Conservation (phyloP, 768 basidiomycete genomes). For the Tubosaeta sp. region DNA sequence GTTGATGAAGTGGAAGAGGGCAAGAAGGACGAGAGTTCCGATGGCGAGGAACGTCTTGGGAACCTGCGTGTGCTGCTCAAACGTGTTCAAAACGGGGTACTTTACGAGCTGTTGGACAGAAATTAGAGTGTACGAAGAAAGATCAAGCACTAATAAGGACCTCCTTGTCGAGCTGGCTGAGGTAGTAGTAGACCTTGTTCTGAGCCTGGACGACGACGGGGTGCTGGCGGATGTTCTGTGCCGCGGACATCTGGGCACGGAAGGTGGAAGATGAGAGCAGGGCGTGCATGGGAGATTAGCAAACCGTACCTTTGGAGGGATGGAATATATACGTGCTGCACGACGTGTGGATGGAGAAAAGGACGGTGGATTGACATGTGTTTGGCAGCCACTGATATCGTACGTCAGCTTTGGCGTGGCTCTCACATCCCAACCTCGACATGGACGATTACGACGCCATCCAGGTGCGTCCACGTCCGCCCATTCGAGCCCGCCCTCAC, state of each 20-base stretch:
- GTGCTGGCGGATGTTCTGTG: constrained; percentile 84
- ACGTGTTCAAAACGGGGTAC: constrained; percentile 77
- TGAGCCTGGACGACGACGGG: constrained; percentile 81
- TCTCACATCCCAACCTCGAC: background rate
- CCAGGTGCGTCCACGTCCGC: constrained; percentile 39
- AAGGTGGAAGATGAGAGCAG: background rate
- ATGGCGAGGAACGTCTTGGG: constrained; percentile 91
- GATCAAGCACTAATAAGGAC: too few relatives aligned
- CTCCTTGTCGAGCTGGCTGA: constrained; percentile 95
- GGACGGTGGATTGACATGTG: constrained; percentile 49
- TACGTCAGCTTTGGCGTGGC: constrained; percentile 39
- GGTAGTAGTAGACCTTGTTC: constrained; percentile 76
- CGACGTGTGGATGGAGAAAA: constrained; percentile 16
- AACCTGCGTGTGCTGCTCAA: constrained; percentile 88
- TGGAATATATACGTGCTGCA: background rate
- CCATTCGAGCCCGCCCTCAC: background rate
- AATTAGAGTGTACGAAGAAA: too few relatives aligned
- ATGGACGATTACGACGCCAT: constrained; percentile 57
- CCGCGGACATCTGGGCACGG: constrained; percentile 60
- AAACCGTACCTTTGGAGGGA: constrained; percentile 7
- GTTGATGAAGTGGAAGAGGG: constrained; percentile 80
- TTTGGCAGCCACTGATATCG: constrained; percentile 43
- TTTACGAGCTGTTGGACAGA: constrained; percentile 59
- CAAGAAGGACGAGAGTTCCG: constrained; percentile 61
- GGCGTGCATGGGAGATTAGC: background rate